phyloP scores from a whole-genome alignment of 805 yeast species.

The Pichia nakasei region DNA sequence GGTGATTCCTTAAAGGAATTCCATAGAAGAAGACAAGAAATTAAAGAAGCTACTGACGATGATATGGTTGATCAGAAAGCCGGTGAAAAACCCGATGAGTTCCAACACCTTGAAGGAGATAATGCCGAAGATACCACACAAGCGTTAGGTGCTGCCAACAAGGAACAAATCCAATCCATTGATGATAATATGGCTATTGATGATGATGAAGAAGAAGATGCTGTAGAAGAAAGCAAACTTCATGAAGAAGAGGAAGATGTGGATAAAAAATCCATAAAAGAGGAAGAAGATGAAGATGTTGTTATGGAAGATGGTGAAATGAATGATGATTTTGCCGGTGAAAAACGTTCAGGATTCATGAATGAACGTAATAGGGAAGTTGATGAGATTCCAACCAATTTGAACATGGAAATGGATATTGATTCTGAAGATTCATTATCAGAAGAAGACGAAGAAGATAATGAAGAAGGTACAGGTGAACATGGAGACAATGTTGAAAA shows the following conservation, averaged over 20 bases:
- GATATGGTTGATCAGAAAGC: conserved; percentile 43
- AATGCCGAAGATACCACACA: conserved; percentile 76
- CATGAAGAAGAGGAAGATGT: conserved; percentile 19
- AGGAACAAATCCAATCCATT: conserved; percentile 67
- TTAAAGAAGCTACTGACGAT: conserved; percentile 58
- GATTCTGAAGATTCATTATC: conserved; percentile 23
- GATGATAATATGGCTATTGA: conserved; percentile 79
- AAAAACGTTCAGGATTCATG: conserved; percentile 14
- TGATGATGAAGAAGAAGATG: conserved; percentile 41
- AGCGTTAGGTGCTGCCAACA: conserved; percentile 84
- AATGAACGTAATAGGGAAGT: conserved; percentile 15
- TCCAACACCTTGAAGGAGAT: conserved; percentile 75
- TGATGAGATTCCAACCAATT: conserved; percentile 28
- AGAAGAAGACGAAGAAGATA: conserved; percentile 21
- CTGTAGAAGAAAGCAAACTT: conserved; percentile 16
- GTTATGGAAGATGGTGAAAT: conserved; percentile 21
- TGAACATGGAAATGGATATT: conserved; percentile 35
- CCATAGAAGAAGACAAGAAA: conserved; percentile 84
- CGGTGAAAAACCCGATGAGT: conserved; percentile 72
- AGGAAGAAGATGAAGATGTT: conserved; percentile 21
- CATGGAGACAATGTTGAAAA: conserved; percentile 10
- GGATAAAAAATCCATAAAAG: conserved; percentile 1
- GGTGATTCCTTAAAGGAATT: conserved; percentile 91
- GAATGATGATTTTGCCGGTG: conserved; percentile 16
- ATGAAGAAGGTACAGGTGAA: conserved; percentile 12